These are phyloP conservation scores for Solanum chiquidenum DNA, from an alignment of 257 asterid species.

Conservation along the genomic window DNA sequence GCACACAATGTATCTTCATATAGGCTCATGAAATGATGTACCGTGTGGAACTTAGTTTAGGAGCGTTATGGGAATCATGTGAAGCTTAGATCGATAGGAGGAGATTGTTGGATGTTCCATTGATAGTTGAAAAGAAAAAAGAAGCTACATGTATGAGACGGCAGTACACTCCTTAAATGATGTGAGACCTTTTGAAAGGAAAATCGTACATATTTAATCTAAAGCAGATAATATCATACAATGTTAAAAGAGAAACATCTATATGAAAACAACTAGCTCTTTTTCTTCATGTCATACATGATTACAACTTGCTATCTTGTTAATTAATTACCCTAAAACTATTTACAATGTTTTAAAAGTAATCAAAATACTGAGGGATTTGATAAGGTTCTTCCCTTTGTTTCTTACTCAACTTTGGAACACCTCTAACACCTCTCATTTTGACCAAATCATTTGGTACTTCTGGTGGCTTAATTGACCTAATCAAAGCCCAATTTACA, in stretches of 20 bases:
- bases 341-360: constrained; percentile 21
- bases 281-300: not conserved
- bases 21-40: not conserved
- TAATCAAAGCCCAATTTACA: constrained; percentile 72
- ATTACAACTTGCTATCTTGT: not conserved
- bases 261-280: not conserved
- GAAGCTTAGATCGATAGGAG: not conserved
- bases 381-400: constrained; percentile 35
- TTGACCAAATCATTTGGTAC: constrained; percentile 21
- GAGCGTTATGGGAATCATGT: not conserved
- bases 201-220: not conserved
- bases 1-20: not conserved
- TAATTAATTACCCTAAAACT: constrained; percentile 7
- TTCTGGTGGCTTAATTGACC: constrained; percentile 37
- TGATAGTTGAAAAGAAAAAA: not conserved
- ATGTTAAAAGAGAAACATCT: not conserved
- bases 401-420: constrained; percentile 27
- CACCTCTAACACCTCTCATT: not conserved
- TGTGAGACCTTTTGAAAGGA: not conserved
- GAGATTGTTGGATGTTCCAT: not conserved
- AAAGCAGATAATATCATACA: no score
- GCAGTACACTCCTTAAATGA: not conserved
- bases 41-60: not conserved
- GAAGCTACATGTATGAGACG: not conserved
- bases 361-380: constrained; percentile 35